Evolutionary conservation across 2,329 filamentous ascomycete genomes (phyloP).

Genomic region (Pseudocercospora macadamiae): DNA sequence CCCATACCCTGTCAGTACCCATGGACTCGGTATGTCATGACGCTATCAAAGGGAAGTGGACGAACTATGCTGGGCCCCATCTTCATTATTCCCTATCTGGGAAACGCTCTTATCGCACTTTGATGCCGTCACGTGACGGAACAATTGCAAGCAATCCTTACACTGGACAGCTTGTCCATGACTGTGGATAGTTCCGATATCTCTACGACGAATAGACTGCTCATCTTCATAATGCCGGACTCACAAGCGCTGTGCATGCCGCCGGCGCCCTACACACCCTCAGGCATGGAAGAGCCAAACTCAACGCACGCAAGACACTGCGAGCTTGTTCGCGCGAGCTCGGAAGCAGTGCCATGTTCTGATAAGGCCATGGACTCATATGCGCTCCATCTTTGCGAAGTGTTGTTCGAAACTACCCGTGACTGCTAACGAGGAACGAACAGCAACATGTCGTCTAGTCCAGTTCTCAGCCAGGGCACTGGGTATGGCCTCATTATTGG

Average conservation of each 20-base stretch:
- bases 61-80: background rate
- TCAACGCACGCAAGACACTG: too few relatives aligned
- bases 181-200: background rate
- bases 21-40: background rate
- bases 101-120: background rate
- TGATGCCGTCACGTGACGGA: background rate
- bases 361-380: background rate
- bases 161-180: background rate
- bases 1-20: background rate
- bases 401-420: background rate
- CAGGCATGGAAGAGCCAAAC: too few relatives aligned
- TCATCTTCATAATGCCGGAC: too few relatives aligned
- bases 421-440: too few relatives aligned
- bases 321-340: background rate
- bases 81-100: background rate
- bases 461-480: constrained; percentile 37
- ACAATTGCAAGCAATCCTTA: background rate
- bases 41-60: too few relatives aligned
- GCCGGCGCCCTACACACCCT: too few relatives aligned
- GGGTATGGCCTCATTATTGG: constrained; percentile 78
- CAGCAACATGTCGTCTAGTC: background rate
- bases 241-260: too few relatives aligned
- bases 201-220: too few relatives aligned
- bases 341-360: background rate
- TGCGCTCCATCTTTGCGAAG: background rate